Base-by-base conservation (phyloP, 345 rosid species). In the Eucalyptus pauciflora region DNA sequence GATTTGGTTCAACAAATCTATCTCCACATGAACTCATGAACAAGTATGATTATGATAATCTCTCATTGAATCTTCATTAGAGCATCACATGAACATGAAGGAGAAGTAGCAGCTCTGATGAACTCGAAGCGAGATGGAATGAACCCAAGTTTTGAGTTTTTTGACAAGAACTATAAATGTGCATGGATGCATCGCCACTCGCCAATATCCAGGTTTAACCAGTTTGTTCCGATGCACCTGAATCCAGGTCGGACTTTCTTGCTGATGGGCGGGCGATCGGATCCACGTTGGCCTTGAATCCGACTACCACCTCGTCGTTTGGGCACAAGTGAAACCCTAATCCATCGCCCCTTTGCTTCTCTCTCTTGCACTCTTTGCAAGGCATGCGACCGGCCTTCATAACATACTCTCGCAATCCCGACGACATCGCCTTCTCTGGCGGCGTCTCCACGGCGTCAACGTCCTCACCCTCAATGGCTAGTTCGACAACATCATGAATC, bases 161-260 rank as follows among this genome's bases (percentile, higher is more conserved):
- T 1, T 0, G 0, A 64, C 43, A 16, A 33, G 24, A 69, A 69
- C 3, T 31, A 31, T 0, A 69, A 3, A 69, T 69, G 37, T n/a
- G 22, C 43, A 69, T 9, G 79, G 43, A 31, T 16, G 43, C 43
- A 16, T 16, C 43, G 12, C 17, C 41, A 4, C 33, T 17, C 20
- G 6, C 43, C 41, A 8, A 31, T 3, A 2, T 18, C 43, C 10
- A 3, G 22, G 11, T 31, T 16, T 69, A 69, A 33, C 45, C 12
- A 33, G 13, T 69, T 71, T 37, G 11, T 33, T 71, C 25, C 0
- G 7, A 22, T 33, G 13, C 7, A 20, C 25, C 45, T 71, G 24
- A 37, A 33, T 33, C 81, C 25, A 5, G 25, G 2, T 10, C 45
- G 12, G 22, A 69, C 13, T 0, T 17, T 69, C 80, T 1, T 76